These are phyloP conservation scores for Linnemannia exigua DNA, from an alignment of 192 early-diverging fungal species.

Conservation along the genomic window DNA sequence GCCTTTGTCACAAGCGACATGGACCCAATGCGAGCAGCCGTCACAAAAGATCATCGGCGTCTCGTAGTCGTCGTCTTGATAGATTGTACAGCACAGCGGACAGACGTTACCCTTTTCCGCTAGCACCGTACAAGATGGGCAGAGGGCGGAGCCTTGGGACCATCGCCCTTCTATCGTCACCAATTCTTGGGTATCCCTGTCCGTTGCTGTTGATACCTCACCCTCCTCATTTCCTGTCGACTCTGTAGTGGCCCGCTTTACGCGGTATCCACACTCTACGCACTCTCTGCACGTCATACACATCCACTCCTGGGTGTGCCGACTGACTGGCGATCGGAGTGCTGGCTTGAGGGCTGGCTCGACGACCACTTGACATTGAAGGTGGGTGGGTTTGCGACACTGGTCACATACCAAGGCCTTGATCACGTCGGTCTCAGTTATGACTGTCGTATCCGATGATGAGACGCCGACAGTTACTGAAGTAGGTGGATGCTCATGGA, in stretches of 20 bases:
- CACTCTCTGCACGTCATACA: slow-evolving; percentile 44
- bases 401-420: slow-evolving; percentile 25
- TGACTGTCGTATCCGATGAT: not conserved
- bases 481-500: not conserved
- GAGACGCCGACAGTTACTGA: not conserved
- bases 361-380: slow-evolving; percentile 29
- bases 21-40: slow-evolving; percentile 70
- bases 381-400: slow-evolving; percentile 25
- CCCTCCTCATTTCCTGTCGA: not conserved
- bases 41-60: slow-evolving; percentile 76
- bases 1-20: slow-evolving; percentile 65
- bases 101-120: slow-evolving; percentile 68
- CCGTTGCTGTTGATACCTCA: not conserved
- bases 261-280: slow-evolving; percentile 43
- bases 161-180: slow-evolving; percentile 39
- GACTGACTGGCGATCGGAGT: not conserved
- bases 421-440: not conserved
- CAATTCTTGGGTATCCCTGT: not conserved
- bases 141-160: slow-evolving; percentile 65
- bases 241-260: not conserved
- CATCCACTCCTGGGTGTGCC: slow-evolving; percentile 21
- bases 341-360: slow-evolving; percentile 36
- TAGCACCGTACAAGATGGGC: slow-evolving; percentile 64
- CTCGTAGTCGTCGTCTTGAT: slow-evolving; percentile 62
- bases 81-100: slow-evolving; percentile 67